phyloP scores from a whole-genome alignment of 2,329 filamentous ascomycete genomes.

The Aspergillus felis region DNA sequence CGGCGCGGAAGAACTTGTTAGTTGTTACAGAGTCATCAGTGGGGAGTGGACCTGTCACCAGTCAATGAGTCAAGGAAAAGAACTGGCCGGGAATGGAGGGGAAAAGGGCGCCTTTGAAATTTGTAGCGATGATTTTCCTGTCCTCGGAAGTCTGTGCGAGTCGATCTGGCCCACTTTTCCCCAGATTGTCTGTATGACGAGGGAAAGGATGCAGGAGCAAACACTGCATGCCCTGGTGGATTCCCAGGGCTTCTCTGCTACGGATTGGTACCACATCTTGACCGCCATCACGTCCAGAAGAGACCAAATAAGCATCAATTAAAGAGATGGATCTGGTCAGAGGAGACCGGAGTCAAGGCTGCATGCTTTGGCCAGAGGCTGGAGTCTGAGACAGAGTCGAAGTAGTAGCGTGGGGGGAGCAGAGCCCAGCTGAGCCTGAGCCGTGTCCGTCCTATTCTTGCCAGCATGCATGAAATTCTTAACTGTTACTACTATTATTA shows the following conservation, averaged over 20 bases:
- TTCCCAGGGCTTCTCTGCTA: background rate
- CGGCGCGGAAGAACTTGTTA: background rate
- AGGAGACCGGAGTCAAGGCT: background rate
- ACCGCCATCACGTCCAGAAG: background rate
- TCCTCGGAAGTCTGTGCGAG: constrained; percentile 13
- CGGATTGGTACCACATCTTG: background rate
- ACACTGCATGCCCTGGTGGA: background rate
- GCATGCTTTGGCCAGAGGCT: no score
- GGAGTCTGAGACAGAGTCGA: constrained; percentile 2
- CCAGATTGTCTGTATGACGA: constrained; percentile 15
- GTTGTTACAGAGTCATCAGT: background rate
- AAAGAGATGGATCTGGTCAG: background rate
- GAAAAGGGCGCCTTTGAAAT: background rate
- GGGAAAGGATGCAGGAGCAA: background rate
- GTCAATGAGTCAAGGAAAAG: background rate
- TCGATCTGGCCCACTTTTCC: constrained; percentile 22
- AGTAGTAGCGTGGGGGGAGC: constrained; percentile 16
- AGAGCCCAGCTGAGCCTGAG: constrained; percentile 21
- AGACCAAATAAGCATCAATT: background rate
- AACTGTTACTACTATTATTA: constrained; percentile 5
- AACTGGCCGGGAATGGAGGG: background rate
- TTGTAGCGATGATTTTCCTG: constrained; percentile 3
- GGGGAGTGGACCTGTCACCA: background rate
- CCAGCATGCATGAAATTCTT: constrained; percentile 17
- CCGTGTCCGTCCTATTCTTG: constrained; percentile 13